Conservation (phyloP, 768 basidiomycete genomes). For the Phanerochaete sordida region DNA sequence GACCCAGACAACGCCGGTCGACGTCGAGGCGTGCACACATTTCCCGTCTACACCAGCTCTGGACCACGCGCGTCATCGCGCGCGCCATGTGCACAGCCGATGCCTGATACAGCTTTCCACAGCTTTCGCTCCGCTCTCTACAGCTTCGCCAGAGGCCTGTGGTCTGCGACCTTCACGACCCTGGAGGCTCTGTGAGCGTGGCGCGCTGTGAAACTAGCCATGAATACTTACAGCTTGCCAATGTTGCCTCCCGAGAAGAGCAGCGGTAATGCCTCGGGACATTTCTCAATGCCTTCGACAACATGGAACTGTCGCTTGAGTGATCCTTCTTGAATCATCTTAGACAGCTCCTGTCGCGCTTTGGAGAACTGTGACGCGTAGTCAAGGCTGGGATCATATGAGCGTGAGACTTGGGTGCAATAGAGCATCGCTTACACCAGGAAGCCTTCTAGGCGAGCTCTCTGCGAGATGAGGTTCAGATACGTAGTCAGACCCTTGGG, state of each 20-base stretch:
- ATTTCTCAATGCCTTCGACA: constrained; percentile 70
- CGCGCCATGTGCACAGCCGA: not conserved
- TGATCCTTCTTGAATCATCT: constrained; percentile 61
- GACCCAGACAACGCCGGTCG: not conserved
- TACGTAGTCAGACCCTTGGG: constrained; percentile 70
- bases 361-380: constrained; percentile 57
- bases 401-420: not conserved
- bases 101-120: not conserved
- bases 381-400: constrained; percentile 54
- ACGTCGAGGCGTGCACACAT: not conserved
- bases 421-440: constrained; percentile 53
- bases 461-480: constrained; percentile 64
- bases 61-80: not conserved
- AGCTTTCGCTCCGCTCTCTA: not conserved
- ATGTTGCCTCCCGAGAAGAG: constrained; percentile 75
- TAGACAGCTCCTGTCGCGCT: constrained; percentile 54
- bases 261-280: constrained; percentile 64
- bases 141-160: constrained; percentile 8
- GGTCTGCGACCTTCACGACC: constrained; percentile 19
- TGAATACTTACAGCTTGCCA: constrained; percentile 54
- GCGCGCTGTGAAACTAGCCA: not conserved
- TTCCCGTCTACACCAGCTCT: not conserved
- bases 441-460: constrained; percentile 83
- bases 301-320: constrained; percentile 80
- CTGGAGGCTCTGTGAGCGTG: not conserved